These are phyloP conservation scores for Erysiphe neolycopersici DNA, from an alignment of 2,329 filamentous ascomycete genomes.

Conservation along the genomic window DNA sequence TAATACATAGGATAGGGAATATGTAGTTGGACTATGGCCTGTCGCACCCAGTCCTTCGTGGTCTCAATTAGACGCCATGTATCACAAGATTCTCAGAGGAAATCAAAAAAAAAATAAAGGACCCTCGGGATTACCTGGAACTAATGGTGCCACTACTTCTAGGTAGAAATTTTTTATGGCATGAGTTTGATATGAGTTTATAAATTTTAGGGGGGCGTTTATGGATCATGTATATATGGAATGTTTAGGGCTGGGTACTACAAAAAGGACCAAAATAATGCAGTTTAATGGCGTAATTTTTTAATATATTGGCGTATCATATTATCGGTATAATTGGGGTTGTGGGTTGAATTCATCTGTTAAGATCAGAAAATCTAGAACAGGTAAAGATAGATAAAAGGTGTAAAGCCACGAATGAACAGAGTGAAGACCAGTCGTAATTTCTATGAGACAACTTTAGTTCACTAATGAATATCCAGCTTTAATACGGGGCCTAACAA, in stretches of 20 bases:
- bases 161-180: neutral
- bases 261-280: neutral
- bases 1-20: slow-evolving; percentile 10
- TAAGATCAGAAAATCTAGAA: neutral
- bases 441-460: no score
- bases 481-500: no score
- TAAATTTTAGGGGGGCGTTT: neutral
- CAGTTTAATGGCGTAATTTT: neutral
- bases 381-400: no score
- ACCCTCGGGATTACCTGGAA: slow-evolving; percentile 1
- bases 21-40: slow-evolving; percentile 14
- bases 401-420: no score
- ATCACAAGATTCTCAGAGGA: slow-evolving; percentile 8
- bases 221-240: neutral
- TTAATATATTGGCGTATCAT: neutral
- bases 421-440: no score
- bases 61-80: slow-evolving; percentile 11
- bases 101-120: slow-evolving; percentile 2
- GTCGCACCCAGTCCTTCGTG: slow-evolving; percentile 8
- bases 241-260: neutral
- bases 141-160: slow-evolving; percentile 3
- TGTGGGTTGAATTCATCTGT: neutral
- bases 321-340: neutral
- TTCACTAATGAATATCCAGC: no score
- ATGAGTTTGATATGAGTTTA: neutral